Percentiles rank a stretch among this genome's conserved stretches.
Evolutionary conservation across 768 basidiomycete genomes (phyloP).

Genomic region (Clathrus columnatus): DNA sequence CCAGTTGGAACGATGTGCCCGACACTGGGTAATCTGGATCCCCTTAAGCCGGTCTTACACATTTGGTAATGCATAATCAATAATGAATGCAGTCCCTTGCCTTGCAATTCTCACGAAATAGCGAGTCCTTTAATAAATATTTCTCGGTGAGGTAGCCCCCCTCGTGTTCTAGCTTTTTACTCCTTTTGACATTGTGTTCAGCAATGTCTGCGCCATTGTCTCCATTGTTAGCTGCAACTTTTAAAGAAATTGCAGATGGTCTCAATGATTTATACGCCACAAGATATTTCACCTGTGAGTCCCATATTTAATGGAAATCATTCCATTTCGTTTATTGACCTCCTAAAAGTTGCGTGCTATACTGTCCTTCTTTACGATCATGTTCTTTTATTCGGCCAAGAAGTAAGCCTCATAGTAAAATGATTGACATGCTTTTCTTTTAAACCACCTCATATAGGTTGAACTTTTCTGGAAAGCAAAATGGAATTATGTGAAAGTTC

Average conservation of each 20-base stretch:
- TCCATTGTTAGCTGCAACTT: background rate
- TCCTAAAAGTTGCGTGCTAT: background rate
- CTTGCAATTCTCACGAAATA: too few species aligned
- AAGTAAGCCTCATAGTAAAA: background rate
- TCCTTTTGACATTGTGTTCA: too few species aligned
- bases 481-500: background rate
- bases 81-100: too few species aligned
- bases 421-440: background rate
- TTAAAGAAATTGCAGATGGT: background rate
- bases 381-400: background rate
- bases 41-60: too few species aligned
- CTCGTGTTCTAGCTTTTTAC: too few species aligned
- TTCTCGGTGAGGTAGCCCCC: too few species aligned
- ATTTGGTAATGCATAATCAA: too few species aligned
- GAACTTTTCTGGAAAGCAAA: background rate
- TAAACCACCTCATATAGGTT: background rate
- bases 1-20: too few species aligned
- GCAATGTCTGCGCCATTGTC: background rate
- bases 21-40: too few species aligned
- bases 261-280: background rate
- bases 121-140: too few species aligned
- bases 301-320: background rate
- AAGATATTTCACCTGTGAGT: background rate
- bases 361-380: constrained; percentile 3
- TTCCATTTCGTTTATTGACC: background rate